Conservation (phyloP, 129 eudicot species). For the Glebionis coronaria region DNA sequence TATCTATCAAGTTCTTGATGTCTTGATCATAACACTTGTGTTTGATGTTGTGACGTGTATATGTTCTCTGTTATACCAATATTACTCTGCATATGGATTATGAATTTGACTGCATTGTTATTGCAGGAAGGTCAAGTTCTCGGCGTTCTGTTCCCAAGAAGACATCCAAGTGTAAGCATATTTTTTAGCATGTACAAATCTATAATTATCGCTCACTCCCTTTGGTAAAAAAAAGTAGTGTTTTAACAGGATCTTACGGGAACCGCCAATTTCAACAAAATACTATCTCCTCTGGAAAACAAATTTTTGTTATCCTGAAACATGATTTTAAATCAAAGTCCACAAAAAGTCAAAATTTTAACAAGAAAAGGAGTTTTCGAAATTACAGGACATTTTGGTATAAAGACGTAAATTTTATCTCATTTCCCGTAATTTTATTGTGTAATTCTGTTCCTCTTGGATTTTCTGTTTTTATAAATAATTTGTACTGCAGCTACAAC, state of each 20-base stretch:
- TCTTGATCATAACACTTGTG: too few relatives aligned
- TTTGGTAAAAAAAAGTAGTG: not conserved
- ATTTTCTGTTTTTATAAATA: not conserved
- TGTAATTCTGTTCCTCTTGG: too few relatives aligned
- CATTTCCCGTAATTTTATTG: not conserved
- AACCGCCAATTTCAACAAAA: too few relatives aligned
- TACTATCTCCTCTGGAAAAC: too few relatives aligned
- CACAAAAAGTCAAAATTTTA: too few relatives aligned
- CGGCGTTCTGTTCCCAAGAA: not conserved
- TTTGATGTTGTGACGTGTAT: too few relatives aligned
- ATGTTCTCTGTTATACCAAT: not conserved
- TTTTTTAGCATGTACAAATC: not conserved
- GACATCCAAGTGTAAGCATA: not conserved
- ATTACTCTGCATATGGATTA: not conserved
- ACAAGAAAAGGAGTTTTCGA: too few relatives aligned
- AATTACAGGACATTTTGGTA: too few relatives aligned
- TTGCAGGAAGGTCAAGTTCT: slow-evolving; percentile 4
- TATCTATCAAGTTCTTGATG: too few relatives aligned
- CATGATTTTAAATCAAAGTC: too few relatives aligned
- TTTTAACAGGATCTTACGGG: not conserved
- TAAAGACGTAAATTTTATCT: too few relatives aligned
- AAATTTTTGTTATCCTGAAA: too few relatives aligned
- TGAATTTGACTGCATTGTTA: not conserved
- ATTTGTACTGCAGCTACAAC: not conserved
- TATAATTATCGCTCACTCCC: not conserved